These are phyloP conservation scores for Pichia gijzeniarum DNA, from an alignment of 805 yeast genomes.

Conservation along the genomic window DNA sequence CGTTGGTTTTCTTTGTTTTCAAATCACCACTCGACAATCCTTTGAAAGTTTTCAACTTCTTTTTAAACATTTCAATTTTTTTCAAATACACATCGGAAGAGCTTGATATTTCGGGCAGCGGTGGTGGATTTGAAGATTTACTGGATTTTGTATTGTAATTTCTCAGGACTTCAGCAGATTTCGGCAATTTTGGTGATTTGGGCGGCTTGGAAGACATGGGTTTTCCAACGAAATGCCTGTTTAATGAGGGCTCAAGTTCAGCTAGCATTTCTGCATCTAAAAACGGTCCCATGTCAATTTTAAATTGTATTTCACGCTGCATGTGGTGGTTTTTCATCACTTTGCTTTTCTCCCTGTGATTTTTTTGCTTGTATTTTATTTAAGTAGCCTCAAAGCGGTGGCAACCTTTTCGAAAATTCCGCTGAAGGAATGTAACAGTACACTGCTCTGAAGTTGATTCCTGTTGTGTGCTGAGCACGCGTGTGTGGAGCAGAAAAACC, in stretches of 20 bases:
- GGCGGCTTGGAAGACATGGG: neutral
- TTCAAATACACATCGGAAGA: slow-evolving; percentile 14
- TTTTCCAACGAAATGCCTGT: slow-evolving; percentile 7
- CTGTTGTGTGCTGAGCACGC: too few relatives aligned
- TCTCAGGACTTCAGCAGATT: too few relatives aligned
- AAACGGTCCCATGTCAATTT: slow-evolving; percentile 26
- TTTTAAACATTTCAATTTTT: slow-evolving; percentile 21
- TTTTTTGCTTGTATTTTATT: too few relatives aligned
- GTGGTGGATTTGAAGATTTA: slow-evolving; percentile 13
- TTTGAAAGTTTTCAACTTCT: slow-evolving; percentile 16
- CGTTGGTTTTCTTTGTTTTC: neutral
- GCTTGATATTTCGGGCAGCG: slow-evolving; percentile 16
- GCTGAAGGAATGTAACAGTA: too few relatives aligned
- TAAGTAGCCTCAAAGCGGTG: too few relatives aligned
- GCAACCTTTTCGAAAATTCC: too few relatives aligned
- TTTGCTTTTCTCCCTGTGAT: too few relatives aligned
- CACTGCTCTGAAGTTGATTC: too few relatives aligned
- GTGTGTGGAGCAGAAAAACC: too few relatives aligned
- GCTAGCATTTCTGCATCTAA: slow-evolving; percentile 4
- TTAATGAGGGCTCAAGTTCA: slow-evolving; percentile 5
- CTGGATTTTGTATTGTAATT: too few relatives aligned
- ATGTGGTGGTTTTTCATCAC: slow-evolving; percentile 1
- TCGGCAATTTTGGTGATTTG: too few relatives aligned
- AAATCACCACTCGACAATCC: neutral
- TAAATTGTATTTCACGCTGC: slow-evolving; percentile 20